These are phyloP conservation scores for Acer yangbiense DNA, from an alignment of 345 rosid genomes.

Conservation along the genomic window DNA sequence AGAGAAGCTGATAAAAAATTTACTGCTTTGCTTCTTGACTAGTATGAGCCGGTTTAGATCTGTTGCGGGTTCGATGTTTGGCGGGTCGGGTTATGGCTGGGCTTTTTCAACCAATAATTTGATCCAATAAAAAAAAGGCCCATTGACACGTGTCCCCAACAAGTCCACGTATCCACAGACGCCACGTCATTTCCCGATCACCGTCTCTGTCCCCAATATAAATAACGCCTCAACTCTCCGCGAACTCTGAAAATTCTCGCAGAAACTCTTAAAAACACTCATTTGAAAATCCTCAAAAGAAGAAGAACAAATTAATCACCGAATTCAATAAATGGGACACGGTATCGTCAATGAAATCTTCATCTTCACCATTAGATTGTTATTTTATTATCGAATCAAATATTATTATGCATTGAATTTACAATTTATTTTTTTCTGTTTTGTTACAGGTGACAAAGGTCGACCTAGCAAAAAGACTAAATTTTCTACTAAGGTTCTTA, in stretches of 20 bases:
- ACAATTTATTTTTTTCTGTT: background rate
- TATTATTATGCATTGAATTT: background rate
- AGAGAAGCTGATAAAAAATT: background rate
- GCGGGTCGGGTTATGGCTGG: background rate
- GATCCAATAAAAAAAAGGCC: background rate
- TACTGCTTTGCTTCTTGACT: background rate
- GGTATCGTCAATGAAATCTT: background rate
- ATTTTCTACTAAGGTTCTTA: conserved; percentile 54
- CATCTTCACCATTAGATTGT: background rate
- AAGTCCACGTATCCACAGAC: background rate
- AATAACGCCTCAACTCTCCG: background rate
- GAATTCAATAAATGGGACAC: background rate
- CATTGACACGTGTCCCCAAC: no score
- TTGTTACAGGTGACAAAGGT: conserved; percentile 67
- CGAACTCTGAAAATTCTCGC: background rate
- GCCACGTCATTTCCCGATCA: background rate
- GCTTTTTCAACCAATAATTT: background rate
- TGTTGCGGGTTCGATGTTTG: background rate
- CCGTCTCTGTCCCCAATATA: background rate
- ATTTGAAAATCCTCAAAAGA: no score
- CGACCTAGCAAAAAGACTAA: conserved; percentile 66
- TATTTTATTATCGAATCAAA: background rate
- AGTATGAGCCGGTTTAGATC: background rate
- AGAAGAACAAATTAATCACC: no score
- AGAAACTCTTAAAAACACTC: background rate